Conservation (phyloP, 2,329 filamentous ascomycete genomes). For the Colletotrichum gloeosporioides region DNA sequence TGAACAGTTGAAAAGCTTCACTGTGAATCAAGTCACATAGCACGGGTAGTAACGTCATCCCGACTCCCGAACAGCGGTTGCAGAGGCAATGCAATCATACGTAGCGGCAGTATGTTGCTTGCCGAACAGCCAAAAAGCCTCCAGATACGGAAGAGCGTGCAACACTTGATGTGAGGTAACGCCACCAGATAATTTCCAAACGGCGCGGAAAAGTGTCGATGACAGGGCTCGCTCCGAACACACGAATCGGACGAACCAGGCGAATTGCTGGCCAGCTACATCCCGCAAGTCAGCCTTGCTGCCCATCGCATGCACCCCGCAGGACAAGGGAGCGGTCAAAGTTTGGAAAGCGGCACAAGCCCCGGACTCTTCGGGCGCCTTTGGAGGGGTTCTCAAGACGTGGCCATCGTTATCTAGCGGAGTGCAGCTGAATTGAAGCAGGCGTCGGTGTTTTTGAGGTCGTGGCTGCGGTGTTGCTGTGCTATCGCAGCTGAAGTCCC, state of each 20-base stretch:
- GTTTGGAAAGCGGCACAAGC: not conserved
- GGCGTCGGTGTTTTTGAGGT: slow-evolving; percentile 2
- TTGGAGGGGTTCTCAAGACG: not conserved
- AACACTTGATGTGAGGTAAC: not conserved
- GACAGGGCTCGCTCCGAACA: not conserved
- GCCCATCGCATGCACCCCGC: not conserved
- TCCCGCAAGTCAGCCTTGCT: not conserved
- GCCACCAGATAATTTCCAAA: not conserved
- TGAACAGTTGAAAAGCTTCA: not conserved
- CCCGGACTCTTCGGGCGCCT: not conserved
- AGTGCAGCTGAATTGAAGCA: slow-evolving; percentile 3
- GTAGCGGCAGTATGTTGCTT: not conserved
- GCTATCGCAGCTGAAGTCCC: not conserved
- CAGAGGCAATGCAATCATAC: not conserved
- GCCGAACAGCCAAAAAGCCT: not conserved
- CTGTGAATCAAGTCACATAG: not conserved
- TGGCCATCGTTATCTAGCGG: not conserved
- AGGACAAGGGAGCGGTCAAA: not conserved
- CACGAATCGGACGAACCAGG: slow-evolving; percentile 1
- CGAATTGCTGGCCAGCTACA: not conserved
- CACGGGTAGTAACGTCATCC: not conserved
- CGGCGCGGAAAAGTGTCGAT: not conserved
- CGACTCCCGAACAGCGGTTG: not conserved
- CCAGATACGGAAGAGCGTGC: not conserved
- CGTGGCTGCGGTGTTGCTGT: not conserved